Base-by-base conservation (phyloP, 1,284 basidiomycete species). In the Bjerkandera adusta region DNA sequence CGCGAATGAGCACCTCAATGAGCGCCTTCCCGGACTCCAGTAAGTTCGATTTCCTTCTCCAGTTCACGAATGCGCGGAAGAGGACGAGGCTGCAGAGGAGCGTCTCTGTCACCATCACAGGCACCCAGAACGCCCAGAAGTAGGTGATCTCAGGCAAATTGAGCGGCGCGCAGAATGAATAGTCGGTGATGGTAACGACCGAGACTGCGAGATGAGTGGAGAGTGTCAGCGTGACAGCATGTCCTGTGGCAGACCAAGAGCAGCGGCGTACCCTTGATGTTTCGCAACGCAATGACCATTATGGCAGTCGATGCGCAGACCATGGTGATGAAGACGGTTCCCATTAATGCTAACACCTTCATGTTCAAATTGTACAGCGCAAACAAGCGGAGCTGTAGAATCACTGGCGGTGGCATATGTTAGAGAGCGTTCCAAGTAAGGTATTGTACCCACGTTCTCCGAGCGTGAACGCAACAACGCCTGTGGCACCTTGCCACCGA, bases 341-440 rank as follows among this genome's bases (percentile, higher is more conserved):
- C 58, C 72, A 78, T 77, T 15, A 76, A 48, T 3, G 60, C 60
- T 2, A 81, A 67, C 21, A 81, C 58, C 43, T 66, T 71, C 53
- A 72, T 76, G 60, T 79, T 69, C 24, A 77, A 58, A 48, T 72
- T 74, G 58, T 80, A 81, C 45, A 83, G 61, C 0, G 79, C 79
- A 57, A 78, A 81, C n/a, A 83, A 57, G n/a, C 79, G 75, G 59
- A 81, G 74, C 60, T 78, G 79, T 11, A 83, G 66, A 48, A 81
- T 78, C 22, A 73, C 77, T 81, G 49, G 5, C 13, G 43, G n/a
- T 26, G n/a, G 13, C n/a, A 36, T 10, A 38, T 13, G 15, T 24
- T n/a, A 22, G 1, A 33, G 24, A 26, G 8, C 18, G 47, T 46
- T 16, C 6, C 20, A 1, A 13, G 3, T 4, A 40, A 33, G 16